These are phyloP conservation scores for Aphanomyces cochlioides DNA, from an alignment of 352 stramenopile species.

Conservation along the genomic window DNA sequence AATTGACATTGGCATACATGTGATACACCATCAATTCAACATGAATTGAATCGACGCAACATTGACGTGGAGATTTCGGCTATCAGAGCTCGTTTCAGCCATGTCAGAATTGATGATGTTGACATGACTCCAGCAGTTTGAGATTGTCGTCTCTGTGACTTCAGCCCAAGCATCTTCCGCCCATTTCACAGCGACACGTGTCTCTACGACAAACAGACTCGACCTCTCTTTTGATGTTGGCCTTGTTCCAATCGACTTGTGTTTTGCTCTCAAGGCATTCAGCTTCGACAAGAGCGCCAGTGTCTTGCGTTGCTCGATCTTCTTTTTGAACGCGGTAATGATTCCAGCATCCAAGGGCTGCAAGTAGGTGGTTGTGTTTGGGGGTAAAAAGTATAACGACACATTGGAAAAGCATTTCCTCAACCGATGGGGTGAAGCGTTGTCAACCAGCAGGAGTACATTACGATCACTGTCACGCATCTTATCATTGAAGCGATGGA, in stretches of 20 bases:
- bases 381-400: background rate
- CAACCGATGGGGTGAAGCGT: background rate
- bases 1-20: too few relatives aligned
- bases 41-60: too few relatives aligned
- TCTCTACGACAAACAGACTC: too few relatives aligned
- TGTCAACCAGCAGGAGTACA: constrained; percentile 15
- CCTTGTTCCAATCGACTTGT: background rate
- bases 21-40: too few relatives aligned
- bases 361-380: constrained; percentile 2
- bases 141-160: too few relatives aligned
- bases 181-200: too few relatives aligned
- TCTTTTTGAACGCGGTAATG: constrained; percentile 15
- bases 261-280: background rate
- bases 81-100: too few relatives aligned
- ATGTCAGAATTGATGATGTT: too few relatives aligned
- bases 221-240: too few relatives aligned
- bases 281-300: background rate
- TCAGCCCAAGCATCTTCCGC: too few relatives aligned
- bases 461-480: background rate
- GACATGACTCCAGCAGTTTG: too few relatives aligned
- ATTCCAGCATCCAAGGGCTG: constrained; percentile 16
- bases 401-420: background rate
- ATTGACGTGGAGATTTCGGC: too few relatives aligned
- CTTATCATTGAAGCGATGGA: background rate
- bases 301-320: background rate